These are phyloP conservation scores for Diutina catenulata DNA, from an alignment of 1,139 yeast species.

Conservation along the genomic window DNA sequence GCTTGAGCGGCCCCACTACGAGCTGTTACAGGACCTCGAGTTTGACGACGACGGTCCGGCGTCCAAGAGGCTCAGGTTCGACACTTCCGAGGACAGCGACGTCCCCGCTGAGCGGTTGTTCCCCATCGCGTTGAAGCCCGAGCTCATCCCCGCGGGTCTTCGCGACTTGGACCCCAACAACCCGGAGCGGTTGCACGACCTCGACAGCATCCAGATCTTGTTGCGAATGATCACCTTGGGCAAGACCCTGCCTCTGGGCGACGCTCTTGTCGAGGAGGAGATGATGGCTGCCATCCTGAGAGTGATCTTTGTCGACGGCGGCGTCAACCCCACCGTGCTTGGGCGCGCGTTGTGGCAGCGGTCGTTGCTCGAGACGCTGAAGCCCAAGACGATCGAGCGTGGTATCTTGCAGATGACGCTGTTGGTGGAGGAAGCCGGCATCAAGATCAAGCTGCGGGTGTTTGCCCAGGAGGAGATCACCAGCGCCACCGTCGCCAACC, in stretches of 20 bases:
- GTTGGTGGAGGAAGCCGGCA: slow-evolving; percentile 79
- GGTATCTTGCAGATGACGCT: slow-evolving; percentile 91
- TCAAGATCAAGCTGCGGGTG: slow-evolving; percentile 48
- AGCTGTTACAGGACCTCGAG: slow-evolving; percentile 43
- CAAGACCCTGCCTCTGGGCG: slow-evolving; percentile 62
- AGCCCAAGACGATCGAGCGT: slow-evolving; percentile 82
- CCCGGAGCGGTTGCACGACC: slow-evolving; percentile 61
- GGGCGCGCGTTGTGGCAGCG: slow-evolving; percentile 87
- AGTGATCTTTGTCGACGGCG: slow-evolving; percentile 36
- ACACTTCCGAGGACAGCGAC: slow-evolving; percentile 17
- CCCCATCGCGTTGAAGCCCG: slow-evolving; percentile 50
- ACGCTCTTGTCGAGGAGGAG: slow-evolving; percentile 71
- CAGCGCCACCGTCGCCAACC: slow-evolving; percentile 27
- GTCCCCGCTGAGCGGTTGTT: slow-evolving; percentile 34
- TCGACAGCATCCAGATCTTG: slow-evolving; percentile 64
- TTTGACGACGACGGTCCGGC: slow-evolving; percentile 18
- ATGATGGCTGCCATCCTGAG: slow-evolving; percentile 63
- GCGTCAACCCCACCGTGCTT: slow-evolving; percentile 65
- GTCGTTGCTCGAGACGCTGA: slow-evolving; percentile 68
- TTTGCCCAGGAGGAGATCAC: slow-evolving; percentile 35
- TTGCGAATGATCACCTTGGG: slow-evolving; percentile 53
- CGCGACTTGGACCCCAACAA: slow-evolving; percentile 61
- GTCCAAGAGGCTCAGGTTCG: slow-evolving; percentile 32
- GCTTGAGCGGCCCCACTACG: slow-evolving; percentile 63
- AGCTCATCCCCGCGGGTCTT: slow-evolving; percentile 50